Evolutionary conservation across 176 grass and related monocot species (phyloP).

Genomic region (Phyllostachys edulis): DNA sequence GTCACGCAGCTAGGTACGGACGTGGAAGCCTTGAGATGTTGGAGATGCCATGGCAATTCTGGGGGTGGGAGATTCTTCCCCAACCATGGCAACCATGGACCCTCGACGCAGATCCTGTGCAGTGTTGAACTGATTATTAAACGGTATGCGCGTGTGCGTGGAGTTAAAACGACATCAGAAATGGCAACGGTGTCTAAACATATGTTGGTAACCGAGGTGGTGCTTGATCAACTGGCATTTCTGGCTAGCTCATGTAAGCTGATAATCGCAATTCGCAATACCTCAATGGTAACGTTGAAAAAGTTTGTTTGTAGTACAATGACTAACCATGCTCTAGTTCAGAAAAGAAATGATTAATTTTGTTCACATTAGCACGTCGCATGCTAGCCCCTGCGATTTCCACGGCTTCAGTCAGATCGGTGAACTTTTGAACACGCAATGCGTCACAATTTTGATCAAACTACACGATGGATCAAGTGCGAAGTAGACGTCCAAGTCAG

Average conservation of each 20-base stretch:
- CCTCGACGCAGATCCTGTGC: not conserved
- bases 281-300: not conserved
- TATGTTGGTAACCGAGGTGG: no score
- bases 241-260: not conserved
- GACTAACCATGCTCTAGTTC: not conserved
- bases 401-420: not conserved
- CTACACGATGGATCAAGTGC: no score
- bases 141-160: not conserved
- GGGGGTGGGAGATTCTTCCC: not conserved
- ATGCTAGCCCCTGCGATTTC: not conserved
- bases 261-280: no score
- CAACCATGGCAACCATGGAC: not conserved
- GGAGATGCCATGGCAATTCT: not conserved
- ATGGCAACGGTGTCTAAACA: no score
- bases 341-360: not conserved
- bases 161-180: not conserved
- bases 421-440: not conserved
- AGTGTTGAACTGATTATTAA: not conserved
- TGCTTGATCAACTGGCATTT: no score
- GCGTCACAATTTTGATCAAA: not conserved
- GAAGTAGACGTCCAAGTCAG: not conserved
- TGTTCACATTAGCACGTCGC: not conserved
- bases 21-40: not conserved
- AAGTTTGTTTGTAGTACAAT: not conserved
- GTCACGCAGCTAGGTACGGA: not conserved